phyloP scores from a whole-genome alignment of 306 rosid genomes.

The Cucurbita maxima region DNA sequence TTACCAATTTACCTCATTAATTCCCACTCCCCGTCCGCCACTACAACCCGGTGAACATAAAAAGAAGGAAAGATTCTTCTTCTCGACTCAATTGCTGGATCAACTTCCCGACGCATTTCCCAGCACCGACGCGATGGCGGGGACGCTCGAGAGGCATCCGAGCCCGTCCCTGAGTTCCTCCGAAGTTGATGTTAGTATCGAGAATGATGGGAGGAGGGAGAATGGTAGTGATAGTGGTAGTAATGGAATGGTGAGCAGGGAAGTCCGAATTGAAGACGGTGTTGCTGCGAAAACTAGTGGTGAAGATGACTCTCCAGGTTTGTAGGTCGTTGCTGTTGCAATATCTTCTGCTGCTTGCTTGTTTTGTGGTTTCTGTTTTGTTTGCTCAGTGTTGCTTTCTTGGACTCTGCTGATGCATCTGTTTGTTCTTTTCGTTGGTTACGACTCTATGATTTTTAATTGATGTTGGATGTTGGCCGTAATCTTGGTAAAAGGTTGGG shows the following conservation, averaged over 20 bases:
- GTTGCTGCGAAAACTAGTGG: background rate
- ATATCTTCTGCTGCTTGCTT: background rate
- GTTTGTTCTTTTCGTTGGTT: background rate
- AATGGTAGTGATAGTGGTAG: background rate
- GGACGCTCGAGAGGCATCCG: background rate
- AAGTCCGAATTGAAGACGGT: background rate
- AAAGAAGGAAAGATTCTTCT: background rate
- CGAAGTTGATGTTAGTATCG: background rate
- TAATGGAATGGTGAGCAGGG: background rate
- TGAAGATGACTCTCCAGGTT: slow-evolving; percentile 2
- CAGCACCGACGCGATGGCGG: background rate
- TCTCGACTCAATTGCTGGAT: background rate
- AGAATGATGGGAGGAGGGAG: background rate
- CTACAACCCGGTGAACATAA: background rate
- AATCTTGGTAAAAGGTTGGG: background rate
- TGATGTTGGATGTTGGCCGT: background rate
- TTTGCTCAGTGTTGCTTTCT: background rate
- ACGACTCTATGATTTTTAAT: background rate
- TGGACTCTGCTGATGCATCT: background rate
- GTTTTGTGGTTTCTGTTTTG: background rate
- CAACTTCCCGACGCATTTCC: background rate
- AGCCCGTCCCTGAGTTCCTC: background rate
- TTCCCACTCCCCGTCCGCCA: background rate
- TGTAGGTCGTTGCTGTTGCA: background rate
- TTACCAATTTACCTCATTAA: background rate